Percentiles rank a stretch among this genome's conserved stretches.
phyloP scores from a whole-genome alignment of 1,284 basidiomycete species.

The Leucoagaricus sp. region DNA sequence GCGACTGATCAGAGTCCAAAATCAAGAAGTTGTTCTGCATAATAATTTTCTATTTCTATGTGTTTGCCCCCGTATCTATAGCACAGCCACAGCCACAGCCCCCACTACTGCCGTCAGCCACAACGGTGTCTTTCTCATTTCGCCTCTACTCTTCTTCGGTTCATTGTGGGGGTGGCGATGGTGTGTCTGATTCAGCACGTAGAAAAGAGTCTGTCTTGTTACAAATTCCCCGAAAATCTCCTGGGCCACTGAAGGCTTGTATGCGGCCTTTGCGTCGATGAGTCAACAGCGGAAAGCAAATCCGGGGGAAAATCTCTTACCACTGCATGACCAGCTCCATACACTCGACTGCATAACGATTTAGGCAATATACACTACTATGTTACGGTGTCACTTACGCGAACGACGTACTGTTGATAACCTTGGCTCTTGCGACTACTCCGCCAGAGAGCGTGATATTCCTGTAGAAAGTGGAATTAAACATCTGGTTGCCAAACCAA shows the following conservation, averaged over 20 bases:
- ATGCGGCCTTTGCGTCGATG: slow-evolving; percentile 1
- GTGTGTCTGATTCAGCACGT: slow-evolving; percentile 1
- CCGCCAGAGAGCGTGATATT: slow-evolving; percentile 3
- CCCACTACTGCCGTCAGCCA: background rate
- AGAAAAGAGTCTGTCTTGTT: background rate
- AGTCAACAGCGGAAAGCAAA: background rate
- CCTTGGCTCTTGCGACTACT: slow-evolving; percentile 7
- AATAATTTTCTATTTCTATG: slow-evolving; percentile 8
- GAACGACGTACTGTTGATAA: slow-evolving; percentile 13
- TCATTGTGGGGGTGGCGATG: background rate
- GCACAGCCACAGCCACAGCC: slow-evolving; percentile 8
- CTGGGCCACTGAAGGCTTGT: slow-evolving; percentile 4
- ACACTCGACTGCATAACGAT: background rate
- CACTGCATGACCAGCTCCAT: slow-evolving; percentile 9
- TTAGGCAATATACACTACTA: background rate
- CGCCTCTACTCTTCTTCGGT: background rate
- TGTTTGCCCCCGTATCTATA: slow-evolving; percentile 9
- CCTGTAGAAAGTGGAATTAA: slow-evolving; percentile 10
- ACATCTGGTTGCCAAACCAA: slow-evolving; percentile 13
- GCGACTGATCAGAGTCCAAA: slow-evolving; percentile 11
- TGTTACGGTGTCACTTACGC: background rate
- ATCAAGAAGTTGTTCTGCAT: slow-evolving; percentile 3
- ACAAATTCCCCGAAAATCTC: slow-evolving; percentile 7
- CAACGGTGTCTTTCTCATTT: background rate
- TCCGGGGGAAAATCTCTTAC: background rate